Conservation (phyloP, 192 early-diverging fungal species). For the Entomortierella chlamydospora region DNA sequence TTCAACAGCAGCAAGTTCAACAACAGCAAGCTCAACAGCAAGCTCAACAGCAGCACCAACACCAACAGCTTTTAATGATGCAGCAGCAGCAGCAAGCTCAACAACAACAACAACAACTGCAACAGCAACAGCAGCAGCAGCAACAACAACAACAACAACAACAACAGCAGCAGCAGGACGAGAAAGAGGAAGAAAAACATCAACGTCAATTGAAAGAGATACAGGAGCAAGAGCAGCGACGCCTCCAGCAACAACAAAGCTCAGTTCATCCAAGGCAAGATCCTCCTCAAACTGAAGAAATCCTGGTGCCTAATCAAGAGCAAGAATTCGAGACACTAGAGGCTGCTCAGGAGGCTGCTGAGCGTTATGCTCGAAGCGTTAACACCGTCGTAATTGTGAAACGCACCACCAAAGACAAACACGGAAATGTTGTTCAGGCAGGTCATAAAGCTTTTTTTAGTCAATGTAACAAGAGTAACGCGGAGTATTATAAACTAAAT, state of each 20-base stretch:
- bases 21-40: conserved; percentile 12
- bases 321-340: conserved; percentile 37
- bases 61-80: conserved; percentile 1
- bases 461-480: no score
- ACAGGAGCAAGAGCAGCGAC: conserved; percentile 30
- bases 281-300: not conserved
- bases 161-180: conserved; percentile 5
- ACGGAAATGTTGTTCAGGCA: conserved; percentile 47
- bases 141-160: conserved; percentile 16
- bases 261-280: not conserved
- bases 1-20: conserved; percentile 19
- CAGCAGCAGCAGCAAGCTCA: conserved; percentile 12
- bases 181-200: conserved; percentile 22
- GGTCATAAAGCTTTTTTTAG: not conserved
- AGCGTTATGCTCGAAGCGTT: conserved; percentile 38
- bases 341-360: conserved; percentile 30
- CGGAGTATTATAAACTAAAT: no score
- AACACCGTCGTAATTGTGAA: conserved; percentile 47
- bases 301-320: conserved; percentile 25
- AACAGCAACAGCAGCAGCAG: conserved; percentile 3
- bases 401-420: conserved; percentile 49
- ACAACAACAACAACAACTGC: conserved; percentile 16
- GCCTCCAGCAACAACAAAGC: conserved; percentile 18
- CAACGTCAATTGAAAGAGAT: conserved; percentile 23
- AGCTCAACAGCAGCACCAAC: conserved; percentile 23